phyloP scores from a whole-genome alignment of 139 green algal genomes.

The Nannochloris sp. region DNA sequence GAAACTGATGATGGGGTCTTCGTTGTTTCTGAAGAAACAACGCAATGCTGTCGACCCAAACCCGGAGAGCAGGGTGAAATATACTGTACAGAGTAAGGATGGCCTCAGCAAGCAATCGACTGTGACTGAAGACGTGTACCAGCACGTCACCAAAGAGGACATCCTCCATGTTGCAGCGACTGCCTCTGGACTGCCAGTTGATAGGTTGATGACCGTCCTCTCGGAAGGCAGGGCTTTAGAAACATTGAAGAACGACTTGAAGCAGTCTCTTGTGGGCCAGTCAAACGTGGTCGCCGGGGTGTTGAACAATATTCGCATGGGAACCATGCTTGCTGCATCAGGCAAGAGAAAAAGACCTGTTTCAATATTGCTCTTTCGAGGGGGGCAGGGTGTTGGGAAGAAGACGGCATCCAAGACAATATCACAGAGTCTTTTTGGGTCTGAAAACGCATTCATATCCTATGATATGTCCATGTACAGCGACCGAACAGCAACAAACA shows the following conservation, averaged over 20 bases:
- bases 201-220: constrained; percentile 18
- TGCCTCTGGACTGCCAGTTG: constrained; percentile 40
- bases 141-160: constrained; percentile 5
- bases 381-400: constrained; percentile 67
- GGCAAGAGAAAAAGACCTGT: constrained; percentile 36
- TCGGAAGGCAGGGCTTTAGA: constrained; percentile 18
- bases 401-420: constrained; percentile 56
- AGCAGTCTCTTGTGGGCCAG: constrained; percentile 48
- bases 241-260: constrained; percentile 46
- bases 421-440: constrained; percentile 47
- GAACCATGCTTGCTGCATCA: constrained; percentile 28
- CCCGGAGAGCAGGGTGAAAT: no score
- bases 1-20: constrained; percentile 10
- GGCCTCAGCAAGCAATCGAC: no score
- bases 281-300: constrained; percentile 40
- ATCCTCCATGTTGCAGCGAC: constrained; percentile 46
- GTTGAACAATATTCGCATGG: constrained; percentile 40
- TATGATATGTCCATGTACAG: constrained; percentile 52
- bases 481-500: constrained; percentile 56
- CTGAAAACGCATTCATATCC: constrained; percentile 33
- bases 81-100: no score
- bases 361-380: constrained; percentile 62
- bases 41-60: no score
- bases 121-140: no score
- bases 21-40: no score